Base-by-base conservation (phyloP, 2,329 filamentous ascomycete species). In the Diaporthe citriasiana region DNA sequence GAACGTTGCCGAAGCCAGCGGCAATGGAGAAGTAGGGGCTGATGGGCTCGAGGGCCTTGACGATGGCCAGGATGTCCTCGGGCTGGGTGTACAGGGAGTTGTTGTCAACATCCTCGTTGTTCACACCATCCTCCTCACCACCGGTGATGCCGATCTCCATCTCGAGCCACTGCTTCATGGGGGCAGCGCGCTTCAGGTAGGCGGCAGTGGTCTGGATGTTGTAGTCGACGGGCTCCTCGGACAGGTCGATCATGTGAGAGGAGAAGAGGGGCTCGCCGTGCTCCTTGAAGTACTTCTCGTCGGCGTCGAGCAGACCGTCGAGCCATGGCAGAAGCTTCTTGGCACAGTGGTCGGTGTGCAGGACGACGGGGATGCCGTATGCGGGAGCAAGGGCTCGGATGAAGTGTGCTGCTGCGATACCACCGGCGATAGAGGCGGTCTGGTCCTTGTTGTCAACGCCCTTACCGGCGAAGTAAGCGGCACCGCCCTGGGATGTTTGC, bases 241-340 rank as follows among this genome's bases (percentile, higher is more conserved):
- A 97, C 81, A 98, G 88, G 86, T 99, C 97, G 82, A 98, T 98
- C 97, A 99, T 99, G 92, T 99, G 97, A 80, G 91, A 94, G 83
- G 92, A 95, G 92, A 97, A 98, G 76, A 98, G 93, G 78, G 97
- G 96, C 86, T 95, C 93, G 87, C 94, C 94, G 84, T 96, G 91
- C 83, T 91, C 85, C 93, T 98, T 97, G 93, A 97, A 98, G 89
- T 95, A 96, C 75, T 88, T 89, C 91, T 98, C 97, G 82, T 98
- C 97, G 80, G 93, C 96, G 77, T 97, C 95, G 80, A 98, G 87
- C 92, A 98, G 95, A 84, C 95, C 95, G 82, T 98, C 95, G 83
- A 98, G 89, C 96, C 96, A 98, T 76, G 97, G 97, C 73, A 98
- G 92, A 75, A 98, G 94, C 93, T 98, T 98, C 94, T 98, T 98